Conservation (phyloP, 1,284 basidiomycete species). For the Trichosporon inkin region DNA sequence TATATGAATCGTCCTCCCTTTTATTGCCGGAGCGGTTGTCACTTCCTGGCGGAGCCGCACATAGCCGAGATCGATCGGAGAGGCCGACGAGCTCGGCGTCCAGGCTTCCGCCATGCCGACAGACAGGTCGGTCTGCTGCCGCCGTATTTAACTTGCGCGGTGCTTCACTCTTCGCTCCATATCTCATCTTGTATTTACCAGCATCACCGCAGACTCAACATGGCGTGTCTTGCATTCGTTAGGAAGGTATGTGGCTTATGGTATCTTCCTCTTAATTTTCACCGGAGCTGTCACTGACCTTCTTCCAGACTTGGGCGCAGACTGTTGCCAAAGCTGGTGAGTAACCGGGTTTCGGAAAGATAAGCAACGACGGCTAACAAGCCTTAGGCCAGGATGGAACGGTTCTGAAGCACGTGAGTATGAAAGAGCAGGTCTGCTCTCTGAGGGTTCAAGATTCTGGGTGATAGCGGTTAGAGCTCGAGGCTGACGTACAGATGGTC, state of each 20-base stretch:
- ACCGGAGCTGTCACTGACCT: not conserved
- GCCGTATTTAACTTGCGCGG: not conserved
- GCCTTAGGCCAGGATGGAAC: constrained; percentile 29
- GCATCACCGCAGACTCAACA: not conserved
- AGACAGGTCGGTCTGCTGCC: not conserved
- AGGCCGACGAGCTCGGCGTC: constrained; percentile 5
- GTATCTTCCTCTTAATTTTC: not conserved
- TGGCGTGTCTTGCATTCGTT: constrained; percentile 3
- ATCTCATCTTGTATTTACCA: not conserved
- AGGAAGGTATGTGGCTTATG: not conserved
- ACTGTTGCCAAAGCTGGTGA: constrained; percentile 41
- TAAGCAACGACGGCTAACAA: constrained; percentile 2
- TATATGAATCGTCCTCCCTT: not conserved
- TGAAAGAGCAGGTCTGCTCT: not conserved
- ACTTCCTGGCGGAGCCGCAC: not conserved
- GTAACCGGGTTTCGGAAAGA: not conserved
- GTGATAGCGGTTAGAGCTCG: not conserved
- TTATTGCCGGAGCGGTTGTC: not conserved
- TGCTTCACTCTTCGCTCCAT: not conserved
- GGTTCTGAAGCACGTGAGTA: constrained; percentile 15
- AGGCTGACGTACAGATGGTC: constrained; percentile 25
- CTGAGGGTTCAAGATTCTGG: not conserved
- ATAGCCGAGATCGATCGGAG: constrained; percentile 9
- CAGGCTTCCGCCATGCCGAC: constrained; percentile 5
- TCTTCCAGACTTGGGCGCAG: constrained; percentile 32